Percentiles rank a stretch among this genome's conserved stretches.
Evolutionary conservation across 345 rosid species (phyloP).

Genomic region (Triadica sebifera): DNA sequence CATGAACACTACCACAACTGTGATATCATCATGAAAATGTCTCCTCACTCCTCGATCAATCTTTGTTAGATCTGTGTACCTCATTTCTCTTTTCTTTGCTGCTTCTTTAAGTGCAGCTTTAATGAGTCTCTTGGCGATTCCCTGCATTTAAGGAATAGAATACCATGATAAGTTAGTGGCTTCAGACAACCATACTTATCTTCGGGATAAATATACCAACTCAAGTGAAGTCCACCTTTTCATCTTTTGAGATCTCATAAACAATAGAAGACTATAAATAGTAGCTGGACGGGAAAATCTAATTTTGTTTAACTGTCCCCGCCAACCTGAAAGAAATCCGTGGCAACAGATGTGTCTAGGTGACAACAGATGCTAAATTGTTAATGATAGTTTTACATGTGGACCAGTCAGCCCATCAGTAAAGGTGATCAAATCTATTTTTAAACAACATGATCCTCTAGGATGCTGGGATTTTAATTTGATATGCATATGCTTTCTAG

Average conservation of each 20-base stretch:
- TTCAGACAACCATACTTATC: not conserved
- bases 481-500: too few relatives aligned
- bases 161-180: not conserved
- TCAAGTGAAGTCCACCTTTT: too few relatives aligned
- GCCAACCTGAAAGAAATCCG: not conserved
- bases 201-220: too few relatives aligned
- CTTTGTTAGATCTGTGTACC: conserved; percentile 19
- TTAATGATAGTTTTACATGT: too few relatives aligned
- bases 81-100: conserved; percentile 29
- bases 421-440: too few relatives aligned
- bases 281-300: too few relatives aligned
- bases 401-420: too few relatives aligned
- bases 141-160: conserved; percentile 7
- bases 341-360: not conserved
- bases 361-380: too few relatives aligned
- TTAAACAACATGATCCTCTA: too few relatives aligned
- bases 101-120: conserved; percentile 28
- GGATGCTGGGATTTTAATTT: too few relatives aligned
- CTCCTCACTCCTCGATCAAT: conserved; percentile 30
- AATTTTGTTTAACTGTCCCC: not conserved
- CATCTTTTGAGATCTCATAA: too few relatives aligned
- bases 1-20: conserved; percentile 24
- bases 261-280: too few relatives aligned
- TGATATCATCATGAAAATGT: conserved; percentile 34
- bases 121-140: conserved; percentile 26